phyloP scores from a whole-genome alignment of 2,329 filamentous ascomycete genomes.

The Seiridium cupressi region DNA sequence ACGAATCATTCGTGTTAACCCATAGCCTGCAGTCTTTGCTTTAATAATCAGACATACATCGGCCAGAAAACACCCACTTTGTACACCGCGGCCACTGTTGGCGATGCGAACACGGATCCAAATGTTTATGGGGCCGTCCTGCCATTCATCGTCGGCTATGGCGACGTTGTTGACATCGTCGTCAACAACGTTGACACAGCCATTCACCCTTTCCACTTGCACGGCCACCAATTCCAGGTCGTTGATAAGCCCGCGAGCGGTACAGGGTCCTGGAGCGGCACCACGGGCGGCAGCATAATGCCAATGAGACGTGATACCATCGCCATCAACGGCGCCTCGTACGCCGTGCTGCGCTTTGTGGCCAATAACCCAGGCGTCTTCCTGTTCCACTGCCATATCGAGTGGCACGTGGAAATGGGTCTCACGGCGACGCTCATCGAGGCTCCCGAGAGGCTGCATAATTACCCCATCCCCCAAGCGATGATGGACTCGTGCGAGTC shows the following conservation, averaged over 20 bases:
- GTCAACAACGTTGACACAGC: constrained; percentile 48
- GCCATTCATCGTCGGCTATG: constrained; percentile 36
- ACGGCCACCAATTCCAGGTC: constrained; percentile 56
- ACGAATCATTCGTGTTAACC: background rate
- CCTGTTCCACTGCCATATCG: constrained; percentile 59
- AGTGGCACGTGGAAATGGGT: constrained; percentile 61
- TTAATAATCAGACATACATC: constrained; percentile 69
- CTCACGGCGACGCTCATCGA: constrained; percentile 55
- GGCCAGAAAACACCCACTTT: constrained; percentile 66
- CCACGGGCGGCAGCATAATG: constrained; percentile 22
- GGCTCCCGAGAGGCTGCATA: constrained; percentile 54
- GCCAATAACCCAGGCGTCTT: constrained; percentile 54
- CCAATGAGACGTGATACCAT: constrained; percentile 37
- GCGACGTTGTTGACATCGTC: constrained; percentile 43
- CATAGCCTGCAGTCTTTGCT: constrained; percentile 37
- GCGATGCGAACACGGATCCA: constrained; percentile 39
- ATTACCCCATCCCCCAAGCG: constrained; percentile 54
- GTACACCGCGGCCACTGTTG: constrained; percentile 66
- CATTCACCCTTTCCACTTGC: constrained; percentile 52
- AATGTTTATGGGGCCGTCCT: constrained; percentile 41
- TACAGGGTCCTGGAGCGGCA: constrained; percentile 34
- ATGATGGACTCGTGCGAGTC: constrained; percentile 49
- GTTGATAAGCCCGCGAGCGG: constrained; percentile 37
- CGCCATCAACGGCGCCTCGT: constrained; percentile 37
- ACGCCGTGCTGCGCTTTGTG: constrained; percentile 49